Base-by-base conservation (phyloP, 768 basidiomycete genomes). In the Chlorophyllum brunneum region DNA sequence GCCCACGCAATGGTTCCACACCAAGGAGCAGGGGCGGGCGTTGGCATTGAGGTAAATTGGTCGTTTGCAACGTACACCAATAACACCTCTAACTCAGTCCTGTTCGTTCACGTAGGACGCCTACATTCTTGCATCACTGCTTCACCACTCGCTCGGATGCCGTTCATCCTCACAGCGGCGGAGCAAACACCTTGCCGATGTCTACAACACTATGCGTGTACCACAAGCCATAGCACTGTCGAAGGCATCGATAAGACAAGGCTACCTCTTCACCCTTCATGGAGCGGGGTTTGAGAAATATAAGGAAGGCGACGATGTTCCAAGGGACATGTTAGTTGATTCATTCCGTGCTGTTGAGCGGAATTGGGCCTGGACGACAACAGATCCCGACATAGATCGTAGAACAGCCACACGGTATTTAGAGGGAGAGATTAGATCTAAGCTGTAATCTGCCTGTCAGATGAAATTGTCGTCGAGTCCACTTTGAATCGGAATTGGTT, bases 1-100 rank as follows among this genome's bases (percentile, higher is more conserved):
- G 73, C 74, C 2, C 76, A 78, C 56, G 75, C 75, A 3, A 77
- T 76, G 75, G 62, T 64, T 2, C 74, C 77, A 16, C 71, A 74
- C 63, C 71, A 74, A 57, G 77, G 75, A 16, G 72, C 77, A 8
- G 76, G 76, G 13, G 77, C 77, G 2, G 76, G 74, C 4, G 74
- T 74, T 53, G 77, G 75, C 5, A 68, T 78, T 37, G 78, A 79
- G 63, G 74, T 73, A 41, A 37, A 43, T 34, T 13, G 16, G 24
- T 15, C 15, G 18, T 24, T 26, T 8, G 20, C 2, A 22, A 29
- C 20, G 7, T 27, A 16, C 22, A 37, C 37, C 34, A 5, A 13
- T 71, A 67, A 69, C 71, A 46, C 71, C 54, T 46, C 13, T 30
- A 31, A 31, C 47, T 54, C 24, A 48, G 3, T 22, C 16, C 61